A percentile compares a stretch with the other conserved stretches of the same genome.
These are phyloP conservation scores for Entomortierella chlamydospora DNA, from an alignment of 192 early-diverging fungal genomes.

Conservation along the genomic window DNA sequence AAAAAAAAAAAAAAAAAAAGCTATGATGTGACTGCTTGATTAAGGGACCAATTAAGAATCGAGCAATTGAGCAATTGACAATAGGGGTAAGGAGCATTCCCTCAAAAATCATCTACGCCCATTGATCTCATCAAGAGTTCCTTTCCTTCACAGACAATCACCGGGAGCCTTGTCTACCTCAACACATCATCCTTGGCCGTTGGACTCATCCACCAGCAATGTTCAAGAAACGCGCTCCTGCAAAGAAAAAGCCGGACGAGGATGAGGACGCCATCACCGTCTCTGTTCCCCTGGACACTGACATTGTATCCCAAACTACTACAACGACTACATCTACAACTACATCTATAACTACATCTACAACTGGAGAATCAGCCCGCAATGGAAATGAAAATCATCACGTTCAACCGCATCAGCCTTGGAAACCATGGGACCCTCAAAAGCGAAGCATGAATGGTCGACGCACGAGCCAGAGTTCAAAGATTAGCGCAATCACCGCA, in stretches of 20 bases:
- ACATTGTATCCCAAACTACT: neutral
- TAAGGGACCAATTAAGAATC: too few relatives aligned
- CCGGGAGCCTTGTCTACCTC: too few relatives aligned
- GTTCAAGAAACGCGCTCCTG: conserved; percentile 45
- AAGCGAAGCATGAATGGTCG: neutral
- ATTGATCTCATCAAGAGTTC: too few relatives aligned
- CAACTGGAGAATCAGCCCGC: neutral
- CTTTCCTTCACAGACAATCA: too few relatives aligned
- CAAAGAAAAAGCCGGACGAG: conserved; percentile 4
- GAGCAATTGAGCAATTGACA: too few relatives aligned
- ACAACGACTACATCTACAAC: neutral
- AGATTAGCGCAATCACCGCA: neutral
- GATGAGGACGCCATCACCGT: conserved; percentile 42
- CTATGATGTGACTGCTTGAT: too few relatives aligned
- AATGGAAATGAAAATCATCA: conserved; percentile 3
- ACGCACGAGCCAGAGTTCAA: neutral
- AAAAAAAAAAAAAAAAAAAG: too few relatives aligned
- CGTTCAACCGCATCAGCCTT: conserved; percentile 10
- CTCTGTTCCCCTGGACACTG: conserved; percentile 40
- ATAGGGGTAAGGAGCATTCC: too few relatives aligned
- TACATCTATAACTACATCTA: neutral
- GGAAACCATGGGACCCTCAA: conserved; percentile 31
- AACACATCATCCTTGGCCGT: too few relatives aligned
- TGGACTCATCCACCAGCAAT: conserved; percentile 1
- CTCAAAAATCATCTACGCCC: too few relatives aligned